Percentiles rank a stretch among this genome's conserved stretches.
phyloP scores from a whole-genome alignment of 352 stramenopile species.

The Peronospora destructor region DNA sequence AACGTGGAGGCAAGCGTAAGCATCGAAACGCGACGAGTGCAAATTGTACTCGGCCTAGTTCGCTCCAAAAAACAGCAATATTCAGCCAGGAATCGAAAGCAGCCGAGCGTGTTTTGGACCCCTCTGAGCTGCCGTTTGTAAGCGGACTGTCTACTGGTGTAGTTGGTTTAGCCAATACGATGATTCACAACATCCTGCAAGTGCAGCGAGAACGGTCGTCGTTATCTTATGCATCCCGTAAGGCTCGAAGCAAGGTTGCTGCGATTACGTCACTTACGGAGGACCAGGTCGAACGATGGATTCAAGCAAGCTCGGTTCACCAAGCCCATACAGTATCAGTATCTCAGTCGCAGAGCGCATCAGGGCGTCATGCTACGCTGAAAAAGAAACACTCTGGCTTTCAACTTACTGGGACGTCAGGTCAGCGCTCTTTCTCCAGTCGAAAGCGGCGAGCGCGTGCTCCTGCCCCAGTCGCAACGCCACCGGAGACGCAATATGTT shows the following conservation, averaged over 20 bases:
- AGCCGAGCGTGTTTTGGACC: slow-evolving; percentile 22
- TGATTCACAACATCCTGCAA: slow-evolving; percentile 45
- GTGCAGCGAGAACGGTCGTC: slow-evolving; percentile 49
- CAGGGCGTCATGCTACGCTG: slow-evolving; percentile 35
- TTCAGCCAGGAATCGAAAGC: slow-evolving; percentile 23
- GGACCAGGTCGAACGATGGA: slow-evolving; percentile 60
- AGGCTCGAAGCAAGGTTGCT: slow-evolving; percentile 47
- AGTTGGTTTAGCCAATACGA: slow-evolving; percentile 36
- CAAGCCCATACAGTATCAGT: slow-evolving; percentile 14
- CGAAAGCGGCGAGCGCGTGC: slow-evolving; percentile 38
- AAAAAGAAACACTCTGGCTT: slow-evolving; percentile 45
- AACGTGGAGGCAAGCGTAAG: slow-evolving; percentile 48
- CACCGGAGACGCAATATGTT: slow-evolving; percentile 31
- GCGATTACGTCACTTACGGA: slow-evolving; percentile 56
- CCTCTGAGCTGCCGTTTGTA: slow-evolving; percentile 49
- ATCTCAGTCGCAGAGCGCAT: slow-evolving; percentile 27
- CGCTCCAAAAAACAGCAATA: slow-evolving; percentile 28
- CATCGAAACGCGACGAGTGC: slow-evolving; percentile 25
- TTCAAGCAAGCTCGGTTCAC: slow-evolving; percentile 31
- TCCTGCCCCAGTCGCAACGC: slow-evolving; percentile 4
- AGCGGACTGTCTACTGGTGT: slow-evolving; percentile 29
- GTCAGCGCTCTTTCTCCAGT: slow-evolving; percentile 29
- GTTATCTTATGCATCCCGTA: slow-evolving; percentile 37
- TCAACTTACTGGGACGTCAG: slow-evolving; percentile 13
- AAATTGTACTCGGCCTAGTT: slow-evolving; percentile 25